A percentile compares a stretch with the other conserved stretches of the same genome.
These are phyloP conservation scores for Clavispora fructus DNA, from an alignment of 805 yeast genomes.

Conservation along the genomic window DNA sequence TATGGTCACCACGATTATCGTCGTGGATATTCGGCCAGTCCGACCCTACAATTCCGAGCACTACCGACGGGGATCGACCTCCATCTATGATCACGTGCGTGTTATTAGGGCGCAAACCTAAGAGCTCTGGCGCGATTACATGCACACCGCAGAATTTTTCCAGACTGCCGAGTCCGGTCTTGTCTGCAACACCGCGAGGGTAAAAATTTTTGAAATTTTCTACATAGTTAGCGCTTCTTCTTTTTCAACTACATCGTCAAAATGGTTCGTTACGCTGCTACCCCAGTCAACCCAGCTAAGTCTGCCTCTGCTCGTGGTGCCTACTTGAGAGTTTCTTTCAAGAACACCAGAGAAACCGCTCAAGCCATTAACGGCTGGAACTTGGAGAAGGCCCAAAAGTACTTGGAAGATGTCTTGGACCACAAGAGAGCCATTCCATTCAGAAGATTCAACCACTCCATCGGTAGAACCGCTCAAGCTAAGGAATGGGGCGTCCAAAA, in stretches of 20 bases:
- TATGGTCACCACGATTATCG: not conserved
- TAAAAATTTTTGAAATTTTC: conserved; percentile 4
- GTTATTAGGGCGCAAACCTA: not conserved
- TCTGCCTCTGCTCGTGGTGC: conserved; percentile 99
- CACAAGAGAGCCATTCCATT: conserved; percentile 99
- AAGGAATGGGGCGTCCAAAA: conserved; percentile 99
- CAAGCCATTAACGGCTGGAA: conserved; percentile 99
- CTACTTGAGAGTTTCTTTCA: conserved; percentile 97
- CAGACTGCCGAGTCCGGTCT: not conserved
- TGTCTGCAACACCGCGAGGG: conserved; percentile 3
- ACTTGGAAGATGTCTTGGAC: conserved; percentile 93
- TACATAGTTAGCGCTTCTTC: conserved; percentile 4
- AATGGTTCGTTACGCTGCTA: conserved; percentile 99
- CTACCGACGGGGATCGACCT: not conserved
- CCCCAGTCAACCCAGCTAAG: conserved; percentile 98
- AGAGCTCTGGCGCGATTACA: not conserved
- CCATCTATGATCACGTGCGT: not conserved
- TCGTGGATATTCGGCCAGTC: not conserved
- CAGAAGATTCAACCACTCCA: conserved; percentile 95
- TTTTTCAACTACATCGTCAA: conserved; percentile 15
- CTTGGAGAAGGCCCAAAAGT: conserved; percentile 89
- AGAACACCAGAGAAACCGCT: conserved; percentile 99
- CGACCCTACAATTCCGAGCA: not conserved
- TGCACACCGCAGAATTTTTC: not conserved
- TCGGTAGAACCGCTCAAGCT: conserved; percentile 99